Percentiles rank a stretch among this genome's conserved stretches.
phyloP scores from a whole-genome alignment of 2,329 filamentous ascomycete genomes.

The Dendryphion nanum region DNA sequence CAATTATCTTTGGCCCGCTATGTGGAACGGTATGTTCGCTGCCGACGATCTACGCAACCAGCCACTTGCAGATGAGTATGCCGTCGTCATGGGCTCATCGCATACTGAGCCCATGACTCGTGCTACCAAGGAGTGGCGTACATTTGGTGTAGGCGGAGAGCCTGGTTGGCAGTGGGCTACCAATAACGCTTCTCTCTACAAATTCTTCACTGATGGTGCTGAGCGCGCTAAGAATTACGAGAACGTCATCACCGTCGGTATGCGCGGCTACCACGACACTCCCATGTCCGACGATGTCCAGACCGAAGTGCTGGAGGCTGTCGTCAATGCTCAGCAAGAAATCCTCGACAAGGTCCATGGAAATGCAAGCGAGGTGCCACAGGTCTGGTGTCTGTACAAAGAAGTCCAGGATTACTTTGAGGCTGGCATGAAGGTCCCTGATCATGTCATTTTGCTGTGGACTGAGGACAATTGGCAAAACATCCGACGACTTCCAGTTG shows the following conservation, averaged over 20 bases:
- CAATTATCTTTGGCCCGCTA: conserved; percentile 74
- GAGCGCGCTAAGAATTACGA: conserved; percentile 65
- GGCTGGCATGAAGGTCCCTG: conserved; percentile 60
- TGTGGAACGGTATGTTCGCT: conserved; percentile 71
- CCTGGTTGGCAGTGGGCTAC: conserved; percentile 65
- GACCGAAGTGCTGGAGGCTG: conserved; percentile 57
- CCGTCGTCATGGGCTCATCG: conserved; percentile 69
- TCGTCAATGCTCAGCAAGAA: conserved; percentile 60
- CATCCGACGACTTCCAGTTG: conserved; percentile 59
- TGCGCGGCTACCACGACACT: conserved; percentile 69
- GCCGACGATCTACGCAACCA: conserved; percentile 69
- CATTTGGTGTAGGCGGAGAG: conserved; percentile 49
- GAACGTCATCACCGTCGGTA: conserved; percentile 64
- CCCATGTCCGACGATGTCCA: conserved; percentile 59
- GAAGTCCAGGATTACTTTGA: conserved; percentile 71
- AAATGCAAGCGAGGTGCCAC: conserved; percentile 56
- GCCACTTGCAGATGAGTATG: conserved; percentile 69
- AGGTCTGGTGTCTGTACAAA: conserved; percentile 74
- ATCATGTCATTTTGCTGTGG: conserved; percentile 67
- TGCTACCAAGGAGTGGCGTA: conserved; percentile 52
- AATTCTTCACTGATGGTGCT: conserved; percentile 68
- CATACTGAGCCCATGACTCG: conserved; percentile 72
- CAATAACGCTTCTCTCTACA: conserved; percentile 66
- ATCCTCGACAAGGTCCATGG: conserved; percentile 59
- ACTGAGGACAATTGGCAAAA: conserved; percentile 71